Conservation (phyloP, 352 stramenopile genomes). For the Phytophthora pisi region DNA sequence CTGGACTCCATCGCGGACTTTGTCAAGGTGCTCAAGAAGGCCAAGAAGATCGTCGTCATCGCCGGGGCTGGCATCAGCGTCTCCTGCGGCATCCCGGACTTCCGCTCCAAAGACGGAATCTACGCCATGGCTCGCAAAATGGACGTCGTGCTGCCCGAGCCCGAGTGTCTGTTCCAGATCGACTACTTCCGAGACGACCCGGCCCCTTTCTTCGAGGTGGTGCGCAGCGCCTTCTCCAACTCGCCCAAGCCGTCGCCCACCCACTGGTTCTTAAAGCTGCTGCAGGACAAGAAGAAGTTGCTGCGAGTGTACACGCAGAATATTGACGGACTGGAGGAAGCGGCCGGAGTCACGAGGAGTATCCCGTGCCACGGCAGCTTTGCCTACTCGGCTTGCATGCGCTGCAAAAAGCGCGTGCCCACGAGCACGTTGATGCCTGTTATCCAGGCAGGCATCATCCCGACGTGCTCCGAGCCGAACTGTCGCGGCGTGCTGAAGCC, state of each 20-base stretch:
- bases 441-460: constrained; percentile 80
- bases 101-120: constrained; percentile 92
- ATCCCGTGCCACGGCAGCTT: constrained; percentile 96
- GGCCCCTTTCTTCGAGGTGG: constrained; percentile 96
- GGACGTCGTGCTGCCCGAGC: constrained; percentile 90
- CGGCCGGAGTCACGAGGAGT: constrained; percentile 91
- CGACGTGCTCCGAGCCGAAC: constrained; percentile 60
- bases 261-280: constrained; percentile 94
- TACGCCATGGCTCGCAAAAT: constrained; percentile 85
- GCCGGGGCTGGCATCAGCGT: constrained; percentile 94
- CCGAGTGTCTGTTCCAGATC: constrained; percentile 98
- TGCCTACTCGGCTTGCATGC: constrained; percentile 90
- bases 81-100: constrained; percentile 98
- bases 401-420: constrained; percentile 70
- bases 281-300: constrained; percentile 93
- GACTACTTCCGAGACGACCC: constrained; percentile 97
- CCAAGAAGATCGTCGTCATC: constrained; percentile 92
- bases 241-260: constrained; percentile 90
- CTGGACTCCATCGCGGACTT: constrained; percentile 65
- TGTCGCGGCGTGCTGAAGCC: constrained; percentile 96
- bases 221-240: constrained; percentile 74
- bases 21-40: constrained; percentile 68
- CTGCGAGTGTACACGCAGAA: constrained; percentile 97
- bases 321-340: constrained; percentile 96
- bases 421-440: constrained; percentile 66